Evolutionary conservation across 345 rosid genomes (phyloP).

Genomic region (Dipteronia dyeriana): DNA sequence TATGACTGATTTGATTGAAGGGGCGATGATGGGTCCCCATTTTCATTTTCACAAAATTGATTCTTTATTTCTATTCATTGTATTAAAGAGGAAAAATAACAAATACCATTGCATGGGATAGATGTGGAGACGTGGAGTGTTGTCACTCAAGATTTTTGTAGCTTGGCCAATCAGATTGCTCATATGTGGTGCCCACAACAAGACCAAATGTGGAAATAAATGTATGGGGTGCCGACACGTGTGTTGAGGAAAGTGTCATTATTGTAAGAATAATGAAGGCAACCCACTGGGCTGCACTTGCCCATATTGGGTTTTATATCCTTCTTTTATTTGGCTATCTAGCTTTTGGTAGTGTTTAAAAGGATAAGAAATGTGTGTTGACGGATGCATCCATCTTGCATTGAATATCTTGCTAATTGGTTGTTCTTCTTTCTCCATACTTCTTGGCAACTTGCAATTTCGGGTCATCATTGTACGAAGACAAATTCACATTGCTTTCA

Average conservation of each 20-base stretch:
- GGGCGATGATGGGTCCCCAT: background rate
- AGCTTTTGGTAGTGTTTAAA: too few relatives aligned
- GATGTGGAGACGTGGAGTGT: background rate
- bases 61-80: background rate
- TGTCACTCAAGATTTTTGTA: constrained; percentile 11
- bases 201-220: constrained; percentile 16
- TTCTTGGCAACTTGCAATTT: constrained; percentile 44
- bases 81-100: background rate
- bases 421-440: constrained; percentile 16
- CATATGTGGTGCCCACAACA: background rate
- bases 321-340: too few relatives aligned
- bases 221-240: constrained; percentile 32
- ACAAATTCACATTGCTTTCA: background rate
- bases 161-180: background rate
- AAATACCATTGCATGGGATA: background rate
- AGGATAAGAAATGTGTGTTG: constrained; percentile 43
- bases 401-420: background rate
- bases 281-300: constrained; percentile 24
- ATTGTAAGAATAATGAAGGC: constrained; percentile 7
- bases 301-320: background rate
- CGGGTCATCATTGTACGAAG: background rate
- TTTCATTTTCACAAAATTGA: background rate
- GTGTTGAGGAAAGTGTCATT: background rate
- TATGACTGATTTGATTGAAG: background rate
- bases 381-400: constrained; percentile 30